Conservation (phyloP, 1,284 basidiomycete genomes). For the Tylopilus microsporus region DNA sequence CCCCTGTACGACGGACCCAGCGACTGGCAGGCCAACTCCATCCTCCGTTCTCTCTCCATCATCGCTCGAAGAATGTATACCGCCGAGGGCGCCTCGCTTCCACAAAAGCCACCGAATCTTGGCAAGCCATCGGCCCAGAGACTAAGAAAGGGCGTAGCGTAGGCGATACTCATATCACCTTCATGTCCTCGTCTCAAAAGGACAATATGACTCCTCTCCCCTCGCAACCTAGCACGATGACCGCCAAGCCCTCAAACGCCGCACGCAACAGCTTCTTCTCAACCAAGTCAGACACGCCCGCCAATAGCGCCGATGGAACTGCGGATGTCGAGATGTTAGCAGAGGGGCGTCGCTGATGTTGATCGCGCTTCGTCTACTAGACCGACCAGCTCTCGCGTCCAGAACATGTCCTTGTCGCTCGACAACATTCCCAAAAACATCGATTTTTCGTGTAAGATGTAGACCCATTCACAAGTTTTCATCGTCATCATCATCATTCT, state of each 20-base stretch:
- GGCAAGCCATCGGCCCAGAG: constrained; percentile 36
- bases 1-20: constrained; percentile 57
- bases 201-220: constrained; percentile 3
- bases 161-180: constrained; percentile 37
- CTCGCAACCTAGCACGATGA: constrained; percentile 28
- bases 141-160: constrained; percentile 49
- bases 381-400: constrained; percentile 27
- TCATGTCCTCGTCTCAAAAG: constrained; percentile 27
- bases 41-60: constrained; percentile 51
- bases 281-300: constrained; percentile 18
- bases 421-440: constrained; percentile 18
- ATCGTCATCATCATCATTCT: not conserved
- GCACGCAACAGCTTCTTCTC: constrained; percentile 24
- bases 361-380: constrained; percentile 20
- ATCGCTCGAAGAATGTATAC: constrained; percentile 57
- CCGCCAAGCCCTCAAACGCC: constrained; percentile 13
- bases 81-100: constrained; percentile 49
- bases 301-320: constrained; percentile 8
- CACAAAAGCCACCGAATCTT: constrained; percentile 38
- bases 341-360: constrained; percentile 27
- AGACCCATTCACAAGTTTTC: too few species aligned
- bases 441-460: too few species aligned
- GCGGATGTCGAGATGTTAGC: constrained; percentile 30
- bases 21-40: constrained; percentile 62
- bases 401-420: constrained; percentile 39